Evolutionary conservation across 805 yeast genomes (phyloP).

Genomic region (Kodamaea nitidulidarum): DNA sequence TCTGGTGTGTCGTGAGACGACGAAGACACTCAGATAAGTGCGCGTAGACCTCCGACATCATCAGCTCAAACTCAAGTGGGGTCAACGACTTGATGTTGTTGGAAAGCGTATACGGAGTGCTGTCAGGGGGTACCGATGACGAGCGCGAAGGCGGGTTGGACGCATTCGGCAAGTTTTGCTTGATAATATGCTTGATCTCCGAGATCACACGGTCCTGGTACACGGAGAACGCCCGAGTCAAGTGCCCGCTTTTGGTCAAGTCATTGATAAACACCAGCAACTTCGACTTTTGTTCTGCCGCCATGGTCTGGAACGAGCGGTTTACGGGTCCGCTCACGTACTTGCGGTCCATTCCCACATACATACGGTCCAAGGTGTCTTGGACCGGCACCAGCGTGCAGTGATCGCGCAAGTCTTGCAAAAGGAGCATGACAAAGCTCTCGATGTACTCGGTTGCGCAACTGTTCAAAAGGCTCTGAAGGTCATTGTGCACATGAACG

Average conservation of each 20-base stretch:
- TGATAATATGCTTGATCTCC: slow-evolving; percentile 71
- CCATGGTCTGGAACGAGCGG: slow-evolving; percentile 36
- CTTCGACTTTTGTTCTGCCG: slow-evolving; percentile 36
- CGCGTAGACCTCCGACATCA: slow-evolving; percentile 59
- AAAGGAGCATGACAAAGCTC: slow-evolving; percentile 50
- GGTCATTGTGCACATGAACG: slow-evolving; percentile 44
- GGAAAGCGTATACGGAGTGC: slow-evolving; percentile 21
- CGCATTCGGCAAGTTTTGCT: slow-evolving; percentile 53
- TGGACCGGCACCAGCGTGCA: slow-evolving; percentile 44
- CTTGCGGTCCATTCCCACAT: slow-evolving; percentile 23
- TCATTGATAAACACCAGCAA: slow-evolving; percentile 50
- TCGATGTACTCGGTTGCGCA: slow-evolving; percentile 67
- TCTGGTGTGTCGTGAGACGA: slow-evolving; percentile 74
- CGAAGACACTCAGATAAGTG: slow-evolving; percentile 68
- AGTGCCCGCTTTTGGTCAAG: slow-evolving; percentile 56
- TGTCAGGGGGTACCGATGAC: slow-evolving; percentile 25
- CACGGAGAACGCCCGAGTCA: slow-evolving; percentile 54
- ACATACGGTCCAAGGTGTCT: slow-evolving; percentile 51
- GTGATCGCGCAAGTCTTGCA: slow-evolving; percentile 60
- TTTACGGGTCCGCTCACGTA: slow-evolving; percentile 20
- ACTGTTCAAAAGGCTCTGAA: slow-evolving; percentile 53
- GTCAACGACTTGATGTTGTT: slow-evolving; percentile 59
- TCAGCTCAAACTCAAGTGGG: slow-evolving; percentile 68
- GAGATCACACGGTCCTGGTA: slow-evolving; percentile 67
- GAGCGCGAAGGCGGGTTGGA: slow-evolving; percentile 28